Base-by-base conservation (phyloP, 805 yeast species). In the Yamadazyma sp. region DNA sequence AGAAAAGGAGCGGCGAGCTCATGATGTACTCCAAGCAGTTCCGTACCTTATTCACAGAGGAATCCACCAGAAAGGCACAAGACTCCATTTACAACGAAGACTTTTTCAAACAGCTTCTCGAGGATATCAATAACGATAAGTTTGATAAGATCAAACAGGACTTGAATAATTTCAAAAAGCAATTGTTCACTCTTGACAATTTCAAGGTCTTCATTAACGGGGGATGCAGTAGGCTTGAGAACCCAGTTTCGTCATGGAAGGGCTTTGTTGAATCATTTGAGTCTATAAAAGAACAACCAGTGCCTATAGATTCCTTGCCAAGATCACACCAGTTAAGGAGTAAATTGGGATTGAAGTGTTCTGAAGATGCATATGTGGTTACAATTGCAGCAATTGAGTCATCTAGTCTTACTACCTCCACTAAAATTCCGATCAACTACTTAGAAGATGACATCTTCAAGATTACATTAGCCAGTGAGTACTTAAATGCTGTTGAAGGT, bases 341-440 rank as follows among this genome's bases (percentile, higher is more conserved):
- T 2, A 62, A 65, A 2, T 52, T 74, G 3, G 95, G 95, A 26
- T 43, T 52, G 14, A 41, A 53, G 0, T 78, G 86, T 30, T 55
- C 73, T 2, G 55, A 64, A 2, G 69, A 71, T 28, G 91, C 93
- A 0, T 69, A 62, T 43, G 64, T 91, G 28, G 72, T 84, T 1
- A 72, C 85, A 0, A 78, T 88, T 1, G 90, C 97, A 4, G 89
- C 93, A 0, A 81, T 95, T 0, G 95, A 88, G 46, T 82, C 96
- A 0, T 74, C 91, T 4, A 84, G 77, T 52, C 64, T 88, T 62
- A 65, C 74, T 16, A 55, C 84, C 0, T 60, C 79, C 5, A 71
- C 95, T 0, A 64, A 64, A 1, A 77, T 84, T 10, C 87, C 91
- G 1, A 64, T 71, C 1, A 57, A 62, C 37, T 70, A 66, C 44